Base-by-base conservation (phyloP, 139 green algal species). In the Picochlorum sp. region DNA sequence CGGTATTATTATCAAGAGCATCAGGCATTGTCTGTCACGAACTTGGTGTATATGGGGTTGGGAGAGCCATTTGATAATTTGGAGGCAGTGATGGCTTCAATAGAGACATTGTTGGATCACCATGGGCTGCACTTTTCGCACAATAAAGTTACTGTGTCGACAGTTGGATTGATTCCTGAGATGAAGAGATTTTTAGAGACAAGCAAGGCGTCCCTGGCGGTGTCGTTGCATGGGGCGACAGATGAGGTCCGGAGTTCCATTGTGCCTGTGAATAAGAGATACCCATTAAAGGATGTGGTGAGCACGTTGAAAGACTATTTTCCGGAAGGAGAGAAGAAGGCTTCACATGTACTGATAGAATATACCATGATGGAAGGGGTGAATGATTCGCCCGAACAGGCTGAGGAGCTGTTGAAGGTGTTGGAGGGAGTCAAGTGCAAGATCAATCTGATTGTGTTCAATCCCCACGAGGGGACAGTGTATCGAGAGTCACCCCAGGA, bases 171-270 rank as follows among this genome's bases (percentile, higher is more conserved):
- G 28, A 83, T 97, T 23, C 83, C 86, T 0, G 65, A 92, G 72
- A 87, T 97, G 56, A 72, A 69, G 11, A 37, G 52, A 1, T 90
- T 95, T 51, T 62, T 70, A 23, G 59, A 63, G 2, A 60, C 57
- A 3, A 63, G 60, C 52, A 65, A 69, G 2, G 86, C 74, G 5
- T 79, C 85, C 67, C 71, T 97, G 52, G 91, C 91, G 1, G 76
- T 97, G 13, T 90, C 78, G 1, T 83, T 97, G 49, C 90, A 97
- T 65, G 90, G 88, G 18, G 92, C 90, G 23, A 96, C 86, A 20
- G 87, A 96, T 73, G 78, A 86, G 66, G 74, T 92, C 41, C 73
- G 91, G 0, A 79, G 85, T 77, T 88, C 78, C 74, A 90, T 97
- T 24, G 86, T 91, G 57, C 91, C 91, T 1, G 81, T 96, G 55